Evolutionary conservation across 352 stramenopile genomes (phyloP), one percentile per base, ranked within the genome.

Genomic region (Globisporangium paroecandrum): DNA sequence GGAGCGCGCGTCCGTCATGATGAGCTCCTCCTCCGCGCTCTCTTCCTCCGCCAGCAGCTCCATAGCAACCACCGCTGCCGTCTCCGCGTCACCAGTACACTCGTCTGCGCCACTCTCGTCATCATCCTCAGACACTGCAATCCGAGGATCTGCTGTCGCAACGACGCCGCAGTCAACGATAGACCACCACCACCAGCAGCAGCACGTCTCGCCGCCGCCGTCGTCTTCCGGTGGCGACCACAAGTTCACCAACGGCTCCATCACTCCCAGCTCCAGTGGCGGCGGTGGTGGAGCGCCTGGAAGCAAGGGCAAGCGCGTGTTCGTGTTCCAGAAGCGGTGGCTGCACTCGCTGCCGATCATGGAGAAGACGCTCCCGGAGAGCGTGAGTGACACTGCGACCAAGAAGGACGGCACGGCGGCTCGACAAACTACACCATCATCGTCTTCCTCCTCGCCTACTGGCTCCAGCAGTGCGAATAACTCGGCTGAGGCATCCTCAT

Each of bases 311-410:
- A 93, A 93, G 67, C 85, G 85, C 53, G 76, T 93, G 51, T 93
- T 93, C 66, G 88, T 83, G 58, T 93, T 93, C 71, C 85, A 93
- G 69, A 90, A 89, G 71, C 75, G 85, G 22, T 93, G 85, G 85
- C 69, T 91, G 53, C 81, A 91, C 65, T 82, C 85, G 63, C 78
- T 93, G n/a, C 85, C 85, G 32, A 93, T 93, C 62, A 80, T 89
- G 47, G 83, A 93, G 74, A 87, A 84, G 32, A 74, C 77, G n/a
- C 65, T 91, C 2, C 68, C 78, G 0, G 79, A 83, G n/a, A 66
- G 62, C 38, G 68, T 75, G 10, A 56, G 81, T 38, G 69, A 78
- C 15, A 65, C 36, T 13, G 12, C 57, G 8, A 67, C 70, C 38
- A 77, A 77, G 27, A 49, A 79, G 12, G 79, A 29, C 32, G 59